These are phyloP conservation scores for Hebeloma cylindrosporum DNA, from an alignment of 768 basidiomycete genomes.

Conservation along the genomic window DNA sequence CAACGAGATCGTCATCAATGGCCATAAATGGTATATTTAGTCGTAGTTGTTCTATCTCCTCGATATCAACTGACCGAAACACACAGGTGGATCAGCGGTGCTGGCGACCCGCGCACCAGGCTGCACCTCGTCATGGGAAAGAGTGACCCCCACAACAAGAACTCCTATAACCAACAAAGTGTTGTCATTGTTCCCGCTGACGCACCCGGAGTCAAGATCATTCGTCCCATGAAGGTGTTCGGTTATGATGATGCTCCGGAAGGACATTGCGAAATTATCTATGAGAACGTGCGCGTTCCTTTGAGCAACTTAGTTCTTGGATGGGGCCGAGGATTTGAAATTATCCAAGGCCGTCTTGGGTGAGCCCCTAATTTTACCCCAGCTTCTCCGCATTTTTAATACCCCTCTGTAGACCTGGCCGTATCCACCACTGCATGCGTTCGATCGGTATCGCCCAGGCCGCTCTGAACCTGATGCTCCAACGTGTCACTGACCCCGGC, in stretches of 20 bases:
- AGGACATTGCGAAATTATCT: constrained; percentile 94
- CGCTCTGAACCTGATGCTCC: constrained; percentile 85
- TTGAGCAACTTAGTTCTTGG: constrained; percentile 81
- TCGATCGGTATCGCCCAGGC: constrained; percentile 86
- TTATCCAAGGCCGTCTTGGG: constrained; percentile 96
- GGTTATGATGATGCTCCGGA: constrained; percentile 96
- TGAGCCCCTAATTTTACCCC: constrained; percentile 32
- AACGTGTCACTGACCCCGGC: constrained; percentile 87
- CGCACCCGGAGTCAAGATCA: constrained; percentile 80
- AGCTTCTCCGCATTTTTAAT: background rate
- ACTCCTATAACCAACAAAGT: constrained; percentile 81
- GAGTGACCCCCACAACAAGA: constrained; percentile 82
- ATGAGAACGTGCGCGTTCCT: constrained; percentile 92
- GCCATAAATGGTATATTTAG: constrained; percentile 85
- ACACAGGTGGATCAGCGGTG: constrained; percentile 93
- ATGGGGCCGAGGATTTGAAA: constrained; percentile 96
- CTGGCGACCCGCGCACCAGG: constrained; percentile 87
- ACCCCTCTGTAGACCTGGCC: constrained; percentile 66
- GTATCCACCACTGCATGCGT: constrained; percentile 98
- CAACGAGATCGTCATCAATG: constrained; percentile 88
- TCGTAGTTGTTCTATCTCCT: background rate
- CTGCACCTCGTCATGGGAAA: constrained; percentile 95
- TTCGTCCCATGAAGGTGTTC: constrained; percentile 93
- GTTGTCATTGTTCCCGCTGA: constrained; percentile 94
- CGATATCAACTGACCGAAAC: background rate